These are phyloP conservation scores for Punica granatum DNA, from an alignment of 345 rosid species.

Conservation along the genomic window DNA sequence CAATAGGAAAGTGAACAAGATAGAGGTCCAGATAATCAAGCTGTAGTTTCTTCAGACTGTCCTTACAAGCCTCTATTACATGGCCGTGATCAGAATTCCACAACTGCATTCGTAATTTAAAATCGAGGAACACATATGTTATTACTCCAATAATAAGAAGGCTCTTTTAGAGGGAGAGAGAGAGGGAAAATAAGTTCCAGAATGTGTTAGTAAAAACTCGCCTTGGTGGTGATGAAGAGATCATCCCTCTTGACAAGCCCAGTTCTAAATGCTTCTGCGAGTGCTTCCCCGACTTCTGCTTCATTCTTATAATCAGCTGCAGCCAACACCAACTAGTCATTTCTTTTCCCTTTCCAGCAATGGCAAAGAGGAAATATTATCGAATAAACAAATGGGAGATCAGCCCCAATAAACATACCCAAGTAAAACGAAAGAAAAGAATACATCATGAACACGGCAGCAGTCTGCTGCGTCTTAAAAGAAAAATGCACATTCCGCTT, in stretches of 20 bases:
- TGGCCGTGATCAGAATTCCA: slow-evolving; percentile 99
- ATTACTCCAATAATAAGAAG: neutral
- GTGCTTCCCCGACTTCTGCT: slow-evolving; percentile 66
- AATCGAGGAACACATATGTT: neutral
- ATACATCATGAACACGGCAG: too few species aligned
- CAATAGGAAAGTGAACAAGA: slow-evolving; percentile 82
- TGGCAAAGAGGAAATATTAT: neutral
- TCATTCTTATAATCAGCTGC: slow-evolving; percentile 77
- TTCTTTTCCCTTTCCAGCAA: neutral
- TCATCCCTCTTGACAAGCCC: slow-evolving; percentile 81
- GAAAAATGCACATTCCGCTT: too few species aligned
- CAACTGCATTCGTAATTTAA: slow-evolving; percentile 32
- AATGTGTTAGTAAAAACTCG: neutral
- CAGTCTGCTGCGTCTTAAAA: too few species aligned
- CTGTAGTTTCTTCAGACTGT: slow-evolving; percentile 80
- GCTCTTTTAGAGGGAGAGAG: neutral
- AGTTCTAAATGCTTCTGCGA: slow-evolving; percentile 49
- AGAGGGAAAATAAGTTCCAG: neutral
- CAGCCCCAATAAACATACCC: neutral
- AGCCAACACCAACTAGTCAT: slow-evolving; percentile 10
- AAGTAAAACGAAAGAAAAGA: too few species aligned
- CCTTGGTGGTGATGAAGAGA: slow-evolving; percentile 83
- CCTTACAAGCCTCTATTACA: slow-evolving; percentile 77
- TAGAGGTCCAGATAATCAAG: slow-evolving; percentile 83
- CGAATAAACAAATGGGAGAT: neutral